These are phyloP conservation scores for Endotrypanum monterogeii DNA, from an alignment of 208 protist genomes.

Conservation along the genomic window DNA sequence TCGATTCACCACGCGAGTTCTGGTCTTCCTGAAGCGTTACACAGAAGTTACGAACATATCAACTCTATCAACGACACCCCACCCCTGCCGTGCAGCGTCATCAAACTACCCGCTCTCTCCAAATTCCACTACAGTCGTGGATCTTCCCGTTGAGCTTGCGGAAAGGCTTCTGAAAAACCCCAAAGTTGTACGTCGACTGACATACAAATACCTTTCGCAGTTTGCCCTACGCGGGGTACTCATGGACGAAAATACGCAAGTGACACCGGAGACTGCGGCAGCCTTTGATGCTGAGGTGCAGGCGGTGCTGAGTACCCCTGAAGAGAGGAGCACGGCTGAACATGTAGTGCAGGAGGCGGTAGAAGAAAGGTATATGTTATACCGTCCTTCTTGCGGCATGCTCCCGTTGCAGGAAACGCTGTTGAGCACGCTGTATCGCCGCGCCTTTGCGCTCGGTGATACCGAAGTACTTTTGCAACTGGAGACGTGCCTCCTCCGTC, in stretches of 20 bases:
- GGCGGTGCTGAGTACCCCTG: conserved; percentile 10
- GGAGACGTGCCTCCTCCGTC: conserved; percentile 72
- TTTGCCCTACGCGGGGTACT: conserved; percentile 41
- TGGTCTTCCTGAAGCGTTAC: conserved; percentile 49
- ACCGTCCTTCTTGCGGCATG: conserved; percentile 49
- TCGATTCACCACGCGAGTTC: conserved; percentile 50
- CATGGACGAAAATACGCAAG: conserved; percentile 22
- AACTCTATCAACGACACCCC: not conserved
- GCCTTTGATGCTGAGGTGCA: conserved; percentile 21
- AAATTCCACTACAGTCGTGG: not conserved
- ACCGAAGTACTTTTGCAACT: conserved; percentile 69
- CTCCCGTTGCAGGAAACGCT: conserved; percentile 75
- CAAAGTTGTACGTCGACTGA: conserved; percentile 28
- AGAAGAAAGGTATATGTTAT: conserved; percentile 82
- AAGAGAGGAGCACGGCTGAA: conserved; percentile 34
- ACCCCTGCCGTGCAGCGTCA: conserved; percentile 4
- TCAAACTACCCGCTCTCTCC: not conserved
- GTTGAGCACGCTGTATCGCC: conserved; percentile 69
- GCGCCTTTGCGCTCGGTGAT: conserved; percentile 61
- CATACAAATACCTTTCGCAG: conserved; percentile 39
- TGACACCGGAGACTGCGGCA: conserved; percentile 11
- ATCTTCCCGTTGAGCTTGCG: conserved; percentile 15
- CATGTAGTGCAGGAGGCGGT: conserved; percentile 61
- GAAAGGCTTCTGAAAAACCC: conserved; percentile 41
- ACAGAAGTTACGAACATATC: not conserved